phyloP scores from a whole-genome alignment of 164 flowering plant genomes.

The Berberis vulgaris region DNA sequence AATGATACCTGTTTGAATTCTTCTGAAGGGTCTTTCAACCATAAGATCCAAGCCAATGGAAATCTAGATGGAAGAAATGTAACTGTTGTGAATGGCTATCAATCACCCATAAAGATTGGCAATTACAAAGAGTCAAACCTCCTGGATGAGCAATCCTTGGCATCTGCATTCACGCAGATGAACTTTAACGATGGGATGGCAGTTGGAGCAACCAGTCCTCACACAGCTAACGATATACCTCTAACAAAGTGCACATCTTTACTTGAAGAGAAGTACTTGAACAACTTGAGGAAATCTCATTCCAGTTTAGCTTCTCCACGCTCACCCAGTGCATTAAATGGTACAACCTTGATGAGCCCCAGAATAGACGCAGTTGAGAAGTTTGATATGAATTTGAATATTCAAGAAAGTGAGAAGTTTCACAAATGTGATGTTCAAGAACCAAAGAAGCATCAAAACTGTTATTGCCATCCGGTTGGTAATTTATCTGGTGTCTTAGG shows the following conservation, averaged over 20 bases:
- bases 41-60: conserved; percentile 22
- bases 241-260: conserved; percentile 13
- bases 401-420: conserved; percentile 11
- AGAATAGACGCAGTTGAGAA: conserved; percentile 12
- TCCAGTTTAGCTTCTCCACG: conserved; percentile 9
- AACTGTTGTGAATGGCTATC: conserved; percentile 11
- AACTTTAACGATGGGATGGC: conserved; percentile 20
- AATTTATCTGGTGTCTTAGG: conserved; percentile 12
- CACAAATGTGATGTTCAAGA: conserved; percentile 14
- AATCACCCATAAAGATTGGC: conserved; percentile 16
- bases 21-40: conserved; percentile 12
- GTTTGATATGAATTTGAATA: conserved; percentile 15
- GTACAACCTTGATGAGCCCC: conserved; percentile 14
- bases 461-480: conserved; percentile 14
- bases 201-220: conserved; percentile 7
- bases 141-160: conserved; percentile 34
- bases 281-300: conserved; percentile 15
- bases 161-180: conserved; percentile 41
- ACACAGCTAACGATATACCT: conserved; percentile 13
- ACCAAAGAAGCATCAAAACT: conserved; percentile 15
- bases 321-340: conserved; percentile 19
- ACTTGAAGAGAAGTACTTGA: conserved; percentile 19
- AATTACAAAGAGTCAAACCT: conserved; percentile 19
- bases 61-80: conserved; percentile 10
- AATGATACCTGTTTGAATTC: conserved; percentile 10